Percentiles rank a stretch among this genome's conserved stretches.
These are phyloP conservation scores for Rossbeevera mucosa DNA, from an alignment of 768 basidiomycete genomes.

Conservation along the genomic window DNA sequence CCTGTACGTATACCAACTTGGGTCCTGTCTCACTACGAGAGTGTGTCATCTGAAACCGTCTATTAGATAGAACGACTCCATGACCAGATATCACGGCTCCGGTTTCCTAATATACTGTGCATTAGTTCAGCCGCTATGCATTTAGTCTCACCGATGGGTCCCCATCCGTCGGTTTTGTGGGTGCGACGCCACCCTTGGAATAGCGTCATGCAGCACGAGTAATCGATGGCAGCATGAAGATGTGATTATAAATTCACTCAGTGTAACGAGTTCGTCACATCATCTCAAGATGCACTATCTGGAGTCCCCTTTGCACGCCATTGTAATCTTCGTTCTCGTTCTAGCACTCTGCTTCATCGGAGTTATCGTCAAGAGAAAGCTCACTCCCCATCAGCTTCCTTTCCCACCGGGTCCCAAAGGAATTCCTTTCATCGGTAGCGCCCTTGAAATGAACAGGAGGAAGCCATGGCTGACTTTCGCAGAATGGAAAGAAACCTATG, in stretches of 20 bases:
- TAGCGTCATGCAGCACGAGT: not conserved
- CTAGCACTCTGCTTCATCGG: slow-evolving; percentile 1
- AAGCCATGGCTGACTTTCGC: slow-evolving; percentile 31
- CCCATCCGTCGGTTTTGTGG: not conserved
- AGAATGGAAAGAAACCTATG: slow-evolving; percentile 30
- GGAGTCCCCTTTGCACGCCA: not conserved
- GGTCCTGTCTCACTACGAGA: slow-evolving; percentile 2
- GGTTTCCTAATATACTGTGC: not conserved
- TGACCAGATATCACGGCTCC: not conserved
- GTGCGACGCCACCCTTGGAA: not conserved
- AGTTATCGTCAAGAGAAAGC: slow-evolving; percentile 2
- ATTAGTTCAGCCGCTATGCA: not conserved
- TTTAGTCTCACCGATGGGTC: not conserved
- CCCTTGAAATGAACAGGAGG: slow-evolving; percentile 20
- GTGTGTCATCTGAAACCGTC: slow-evolving; percentile 3
- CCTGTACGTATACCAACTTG: slow-evolving; percentile 1
- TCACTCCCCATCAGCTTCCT: slow-evolving; percentile 14
- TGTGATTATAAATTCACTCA: slow-evolving; percentile 6
- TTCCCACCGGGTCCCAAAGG: slow-evolving; percentile 30
- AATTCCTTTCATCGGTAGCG: slow-evolving; percentile 25
- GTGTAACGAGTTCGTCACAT: not conserved
- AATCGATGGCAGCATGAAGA: not conserved
- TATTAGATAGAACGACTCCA: not conserved
- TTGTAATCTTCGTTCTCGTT: not conserved
- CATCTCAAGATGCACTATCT: slow-evolving; percentile 5